A percentile compares a stretch with the other conserved stretches of the same genome.
Evolutionary conservation across 2,329 filamentous ascomycete genomes (phyloP).

Genomic region (Aspergillus ochraceus): DNA sequence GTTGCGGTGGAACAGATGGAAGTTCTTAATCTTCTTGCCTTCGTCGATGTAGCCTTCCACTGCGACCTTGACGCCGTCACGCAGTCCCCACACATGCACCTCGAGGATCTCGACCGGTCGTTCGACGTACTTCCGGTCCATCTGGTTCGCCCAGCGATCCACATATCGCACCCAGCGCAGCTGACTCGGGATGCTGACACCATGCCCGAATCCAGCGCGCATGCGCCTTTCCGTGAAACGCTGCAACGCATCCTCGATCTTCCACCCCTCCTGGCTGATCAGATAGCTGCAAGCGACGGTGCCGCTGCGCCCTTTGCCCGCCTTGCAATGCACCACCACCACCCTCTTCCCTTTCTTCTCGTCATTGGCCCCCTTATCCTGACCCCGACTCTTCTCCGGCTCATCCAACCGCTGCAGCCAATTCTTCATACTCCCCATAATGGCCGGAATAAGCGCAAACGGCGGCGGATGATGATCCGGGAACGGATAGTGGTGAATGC

Average conservation of each 20-base stretch:
- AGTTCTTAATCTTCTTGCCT: conserved; percentile 78
- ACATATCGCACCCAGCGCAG: conserved; percentile 85
- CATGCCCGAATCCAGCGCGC: conserved; percentile 82
- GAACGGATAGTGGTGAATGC: conserved; percentile 91
- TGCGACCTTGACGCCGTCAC: conserved; percentile 82
- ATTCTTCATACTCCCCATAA: conserved; percentile 88
- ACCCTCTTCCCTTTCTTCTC: conserved; percentile 57
- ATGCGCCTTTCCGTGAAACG: conserved; percentile 81
- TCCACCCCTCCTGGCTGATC: conserved; percentile 80
- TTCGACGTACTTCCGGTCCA: conserved; percentile 77
- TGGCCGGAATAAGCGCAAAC: conserved; percentile 81
- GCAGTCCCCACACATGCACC: conserved; percentile 84
- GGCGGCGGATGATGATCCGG: conserved; percentile 97
- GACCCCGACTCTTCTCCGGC: conserved; percentile 19
- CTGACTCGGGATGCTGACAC: conserved; percentile 92
- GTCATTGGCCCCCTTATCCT: conserved; percentile 21
- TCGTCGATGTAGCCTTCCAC: conserved; percentile 87
- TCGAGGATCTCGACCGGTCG: conserved; percentile 81
- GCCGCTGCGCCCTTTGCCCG: conserved; percentile 90
- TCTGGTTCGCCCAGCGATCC: conserved; percentile 73
- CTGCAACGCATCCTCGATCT: conserved; percentile 61
- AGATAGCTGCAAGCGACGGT: conserved; percentile 86
- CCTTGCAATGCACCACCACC: conserved; percentile 93
- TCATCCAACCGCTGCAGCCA: conserved; percentile 62
- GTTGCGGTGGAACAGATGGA: conserved; percentile 72